Conservation (phyloP, 805 yeast genomes). For the Saccharomycopsis sp. region DNA sequence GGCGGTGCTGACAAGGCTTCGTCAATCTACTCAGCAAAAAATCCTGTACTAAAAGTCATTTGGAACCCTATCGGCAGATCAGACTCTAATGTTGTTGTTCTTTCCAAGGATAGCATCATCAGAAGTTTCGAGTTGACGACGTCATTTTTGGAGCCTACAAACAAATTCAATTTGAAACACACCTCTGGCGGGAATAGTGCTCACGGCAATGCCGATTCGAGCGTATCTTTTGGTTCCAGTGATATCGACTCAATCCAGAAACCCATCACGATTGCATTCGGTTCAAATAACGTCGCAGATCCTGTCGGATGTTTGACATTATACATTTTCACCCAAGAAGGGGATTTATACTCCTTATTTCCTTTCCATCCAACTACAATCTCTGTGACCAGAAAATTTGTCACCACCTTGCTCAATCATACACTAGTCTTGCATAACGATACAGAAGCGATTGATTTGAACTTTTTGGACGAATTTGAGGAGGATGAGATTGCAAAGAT, state of each 20-base stretch:
- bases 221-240: slow-evolving; percentile 14
- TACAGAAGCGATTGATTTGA: not conserved
- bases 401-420: not conserved
- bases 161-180: slow-evolving; percentile 22
- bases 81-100: slow-evolving; percentile 38
- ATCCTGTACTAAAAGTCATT: slow-evolving; percentile 31
- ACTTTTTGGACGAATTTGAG: not conserved
- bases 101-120: slow-evolving; percentile 31
- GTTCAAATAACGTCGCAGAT: slow-evolving; percentile 25
- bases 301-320: slow-evolving; percentile 44
- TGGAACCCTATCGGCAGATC: slow-evolving; percentile 41
- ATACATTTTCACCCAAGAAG: slow-evolving; percentile 45
- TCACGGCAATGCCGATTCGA: not conserved
- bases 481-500: not conserved
- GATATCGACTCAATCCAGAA: slow-evolving; percentile 22
- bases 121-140: slow-evolving; percentile 32
- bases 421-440: not conserved
- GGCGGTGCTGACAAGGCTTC: slow-evolving; percentile 15
- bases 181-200: slow-evolving; percentile 11
- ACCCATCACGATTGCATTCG: slow-evolving; percentile 26
- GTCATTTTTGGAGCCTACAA: slow-evolving; percentile 26
- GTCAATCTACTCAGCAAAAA: slow-evolving; percentile 24
- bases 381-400: slow-evolving; percentile 26
- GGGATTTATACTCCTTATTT: slow-evolving; percentile 52
- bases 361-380: slow-evolving; percentile 56